phyloP scores from a whole-genome alignment of 2,329 filamentous ascomycete genomes.

The Fusarium liriodendri region DNA sequence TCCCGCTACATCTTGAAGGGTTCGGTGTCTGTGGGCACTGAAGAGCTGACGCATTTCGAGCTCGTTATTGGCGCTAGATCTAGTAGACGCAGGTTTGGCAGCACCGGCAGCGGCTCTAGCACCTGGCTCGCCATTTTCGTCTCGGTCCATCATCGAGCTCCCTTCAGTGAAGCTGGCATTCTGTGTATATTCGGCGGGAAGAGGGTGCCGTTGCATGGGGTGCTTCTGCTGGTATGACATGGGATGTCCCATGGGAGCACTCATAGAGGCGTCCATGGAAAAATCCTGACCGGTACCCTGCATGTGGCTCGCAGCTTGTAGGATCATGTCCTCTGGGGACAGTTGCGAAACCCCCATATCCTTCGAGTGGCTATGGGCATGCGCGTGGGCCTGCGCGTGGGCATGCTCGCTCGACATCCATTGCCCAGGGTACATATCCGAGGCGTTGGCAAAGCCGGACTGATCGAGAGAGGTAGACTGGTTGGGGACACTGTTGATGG shows the following conservation, averaged over 20 bases:
- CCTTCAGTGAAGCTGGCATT: conserved; percentile 69
- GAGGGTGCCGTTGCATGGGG: conserved; percentile 59
- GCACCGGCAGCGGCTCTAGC: conserved; percentile 59
- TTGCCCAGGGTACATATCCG: conserved; percentile 60
- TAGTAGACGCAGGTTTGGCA: conserved; percentile 68
- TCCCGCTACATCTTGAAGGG: conserved; percentile 76
- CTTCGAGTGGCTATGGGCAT: conserved; percentile 53
- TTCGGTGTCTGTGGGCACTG: conserved; percentile 73
- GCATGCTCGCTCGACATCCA: conserved; percentile 59
- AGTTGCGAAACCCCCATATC: conserved; percentile 60
- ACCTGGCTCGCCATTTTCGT: conserved; percentile 68
- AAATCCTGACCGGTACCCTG: conserved; percentile 63
- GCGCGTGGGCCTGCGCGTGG: conserved; percentile 26
- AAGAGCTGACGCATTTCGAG: conserved; percentile 83
- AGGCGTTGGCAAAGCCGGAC: conserved; percentile 54
- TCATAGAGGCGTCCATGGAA: conserved; percentile 60
- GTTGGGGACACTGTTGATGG: conserved; percentile 64
- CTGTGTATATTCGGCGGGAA: conserved; percentile 65
- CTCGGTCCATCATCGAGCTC: conserved; percentile 69
- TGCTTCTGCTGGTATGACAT: conserved; percentile 55
- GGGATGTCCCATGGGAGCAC: conserved; percentile 56
- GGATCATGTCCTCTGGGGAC: conserved; percentile 69
- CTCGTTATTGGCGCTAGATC: conserved; percentile 83
- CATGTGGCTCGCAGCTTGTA: conserved; percentile 68
- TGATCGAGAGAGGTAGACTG: conserved; percentile 63